Conservation (phyloP, 2,329 filamentous ascomycete species). For the Davidsoniella eucalypti region DNA sequence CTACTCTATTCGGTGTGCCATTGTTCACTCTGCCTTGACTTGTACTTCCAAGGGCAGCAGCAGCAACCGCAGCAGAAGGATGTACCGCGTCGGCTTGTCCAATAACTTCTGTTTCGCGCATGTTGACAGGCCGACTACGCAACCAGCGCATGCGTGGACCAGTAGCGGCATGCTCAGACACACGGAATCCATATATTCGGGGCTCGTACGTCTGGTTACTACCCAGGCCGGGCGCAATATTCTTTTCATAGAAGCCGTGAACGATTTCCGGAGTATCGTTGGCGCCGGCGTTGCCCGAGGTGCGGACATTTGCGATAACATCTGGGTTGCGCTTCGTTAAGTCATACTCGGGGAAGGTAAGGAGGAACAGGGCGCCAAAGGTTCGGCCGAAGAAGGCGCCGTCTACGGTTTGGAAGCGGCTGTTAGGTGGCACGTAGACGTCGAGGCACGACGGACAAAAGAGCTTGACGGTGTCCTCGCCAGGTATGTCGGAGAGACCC, state of each 20-base stretch:
- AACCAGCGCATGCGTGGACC: constrained; percentile 97
- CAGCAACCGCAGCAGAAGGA: not conserved
- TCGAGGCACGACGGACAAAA: constrained; percentile 96
- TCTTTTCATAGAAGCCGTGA: constrained; percentile 75
- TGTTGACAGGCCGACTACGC: constrained; percentile 62
- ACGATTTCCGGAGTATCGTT: constrained; percentile 34
- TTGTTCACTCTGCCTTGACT: constrained; percentile 3
- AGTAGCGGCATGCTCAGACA: constrained; percentile 75
- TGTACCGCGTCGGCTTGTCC: constrained; percentile 28
- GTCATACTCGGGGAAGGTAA: constrained; percentile 95
- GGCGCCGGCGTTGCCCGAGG: constrained; percentile 18
- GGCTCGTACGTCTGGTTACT: constrained; percentile 77
- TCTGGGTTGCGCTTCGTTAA: constrained; percentile 56
- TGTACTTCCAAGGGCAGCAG: not conserved
- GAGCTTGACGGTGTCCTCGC: constrained; percentile 93
- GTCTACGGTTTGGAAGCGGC: constrained; percentile 90
- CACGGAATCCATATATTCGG: constrained; percentile 89
- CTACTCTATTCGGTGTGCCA: constrained; percentile 9
- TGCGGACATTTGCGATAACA: constrained; percentile 27
- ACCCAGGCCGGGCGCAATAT: constrained; percentile 79
- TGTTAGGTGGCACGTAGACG: constrained; percentile 94
- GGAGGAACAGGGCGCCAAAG: constrained; percentile 91
- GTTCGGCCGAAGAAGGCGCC: constrained; percentile 97
- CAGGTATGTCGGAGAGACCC: constrained; percentile 83
- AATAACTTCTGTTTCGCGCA: constrained; percentile 75